Conservation (phyloP, 2,329 filamentous ascomycete species). For the Penicillium sp. region DNA sequence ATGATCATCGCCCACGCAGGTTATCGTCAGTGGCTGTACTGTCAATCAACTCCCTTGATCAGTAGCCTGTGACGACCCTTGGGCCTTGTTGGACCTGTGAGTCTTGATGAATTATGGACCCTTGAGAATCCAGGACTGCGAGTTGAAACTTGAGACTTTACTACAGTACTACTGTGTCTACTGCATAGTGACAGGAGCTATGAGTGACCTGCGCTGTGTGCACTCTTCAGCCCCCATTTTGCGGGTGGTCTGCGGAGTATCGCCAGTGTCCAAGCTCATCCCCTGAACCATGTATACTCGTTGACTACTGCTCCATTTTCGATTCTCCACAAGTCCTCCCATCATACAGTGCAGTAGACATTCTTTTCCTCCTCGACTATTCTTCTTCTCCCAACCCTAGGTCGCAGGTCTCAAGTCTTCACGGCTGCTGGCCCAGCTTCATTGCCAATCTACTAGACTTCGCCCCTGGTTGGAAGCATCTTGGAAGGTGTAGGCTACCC, state of each 20-base stretch:
- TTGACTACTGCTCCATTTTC: neutral
- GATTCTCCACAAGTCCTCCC: no score
- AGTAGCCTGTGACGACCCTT: neutral
- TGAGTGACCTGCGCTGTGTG: neutral
- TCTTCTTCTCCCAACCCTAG: neutral
- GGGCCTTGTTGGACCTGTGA: no score
- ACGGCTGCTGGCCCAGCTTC: conserved; percentile 2
- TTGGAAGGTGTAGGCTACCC: neutral
- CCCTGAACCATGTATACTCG: neutral
- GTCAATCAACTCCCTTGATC: neutral
- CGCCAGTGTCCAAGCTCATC: neutral
- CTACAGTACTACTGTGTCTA: no score
- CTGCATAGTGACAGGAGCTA: neutral
- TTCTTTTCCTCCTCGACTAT: neutral
- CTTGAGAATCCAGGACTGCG: neutral
- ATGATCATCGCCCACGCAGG: neutral
- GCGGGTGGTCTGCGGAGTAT: neutral
- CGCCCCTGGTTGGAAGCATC: neutral
- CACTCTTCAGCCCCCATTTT: neutral
- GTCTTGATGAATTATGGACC: no score
- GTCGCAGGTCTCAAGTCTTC: neutral
- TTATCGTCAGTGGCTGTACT: neutral
- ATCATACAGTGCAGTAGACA: neutral
- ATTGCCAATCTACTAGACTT: neutral
- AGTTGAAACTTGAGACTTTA: neutral